Evolutionary conservation across 495 filamentous ascomycete genomes (phyloP).

Genomic region (Penicillium turbatum): DNA sequence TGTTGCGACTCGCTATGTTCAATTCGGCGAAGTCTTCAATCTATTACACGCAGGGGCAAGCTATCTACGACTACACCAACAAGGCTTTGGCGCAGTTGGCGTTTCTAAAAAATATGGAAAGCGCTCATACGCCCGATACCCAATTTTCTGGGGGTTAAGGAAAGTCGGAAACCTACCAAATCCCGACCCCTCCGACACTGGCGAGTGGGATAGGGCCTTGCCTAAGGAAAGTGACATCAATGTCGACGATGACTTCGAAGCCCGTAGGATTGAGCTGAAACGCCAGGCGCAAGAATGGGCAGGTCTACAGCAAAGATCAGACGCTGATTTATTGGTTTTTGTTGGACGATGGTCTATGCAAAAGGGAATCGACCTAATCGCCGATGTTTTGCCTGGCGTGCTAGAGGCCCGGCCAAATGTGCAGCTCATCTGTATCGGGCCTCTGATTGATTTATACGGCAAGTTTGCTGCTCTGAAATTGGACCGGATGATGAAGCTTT

Average conservation of each 20-base stretch:
- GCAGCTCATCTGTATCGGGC: constrained; percentile 68
- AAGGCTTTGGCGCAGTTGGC: constrained; percentile 71
- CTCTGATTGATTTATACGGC: constrained; percentile 74
- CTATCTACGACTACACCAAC: constrained; percentile 70
- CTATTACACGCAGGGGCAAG: constrained; percentile 68
- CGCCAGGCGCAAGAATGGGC: constrained; percentile 77
- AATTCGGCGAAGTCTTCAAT: constrained; percentile 68
- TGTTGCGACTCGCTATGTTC: constrained; percentile 41
- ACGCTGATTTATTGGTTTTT: constrained; percentile 72
- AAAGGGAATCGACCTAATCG: constrained; percentile 74
- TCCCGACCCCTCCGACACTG: constrained; percentile 71
- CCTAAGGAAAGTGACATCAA: constrained; percentile 48
- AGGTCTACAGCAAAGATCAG: constrained; percentile 57
- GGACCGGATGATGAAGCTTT: constrained; percentile 65
- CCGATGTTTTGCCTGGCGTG: constrained; percentile 68
- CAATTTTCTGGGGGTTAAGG: constrained; percentile 71
- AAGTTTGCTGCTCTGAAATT: constrained; percentile 74
- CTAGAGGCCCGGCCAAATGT: constrained; percentile 63
- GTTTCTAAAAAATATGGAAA: constrained; percentile 74
- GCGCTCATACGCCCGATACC: constrained; percentile 68
- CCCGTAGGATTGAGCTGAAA: constrained; percentile 51
- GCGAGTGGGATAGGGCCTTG: constrained; percentile 57
- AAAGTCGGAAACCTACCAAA: constrained; percentile 70
- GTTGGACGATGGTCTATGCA: constrained; percentile 78
- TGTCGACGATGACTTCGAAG: constrained; percentile 57